Base-by-base conservation (phyloP, 805 yeast genomes). In the Lachancea kluyveri region DNA sequence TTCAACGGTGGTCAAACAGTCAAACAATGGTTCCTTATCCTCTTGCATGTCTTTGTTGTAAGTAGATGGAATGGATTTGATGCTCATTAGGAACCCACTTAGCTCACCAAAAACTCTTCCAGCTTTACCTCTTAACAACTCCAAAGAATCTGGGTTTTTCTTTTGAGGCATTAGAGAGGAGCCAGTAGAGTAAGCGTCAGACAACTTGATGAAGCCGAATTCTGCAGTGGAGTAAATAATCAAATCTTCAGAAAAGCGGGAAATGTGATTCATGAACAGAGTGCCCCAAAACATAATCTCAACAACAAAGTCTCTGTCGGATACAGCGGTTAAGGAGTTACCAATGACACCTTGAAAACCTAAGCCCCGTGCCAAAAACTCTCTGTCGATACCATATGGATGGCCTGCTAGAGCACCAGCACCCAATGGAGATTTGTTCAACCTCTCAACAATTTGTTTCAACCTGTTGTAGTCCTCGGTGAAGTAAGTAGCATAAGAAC, bases 341-440 rank as follows among this genome's bases (percentile, higher is more conserved):
- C 97, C 97, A 65, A 92, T 88, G 28, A 85, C 87, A 4, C 87
- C 79, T 34, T 68, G 62, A 49, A 92, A 92, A 0, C 90, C 94
- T 25, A 92, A 69, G 12, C 77, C 82, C 29, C 70, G 52, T 15
- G 96, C 95, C 44, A 92, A 61, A 50, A 64, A 87, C 56, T 90
- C 95, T 56, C 99, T 74, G 62, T 92, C 97, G 44, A 92, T 85
- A n/a, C 97, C 97, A 54, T 88, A 92, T 23, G 99, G 98, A 58
- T 92, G 98, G 36, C 99, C 99, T 12, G 99, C 98, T 40, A 92
- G 71, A 6, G 99, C 99, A 50, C 99, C 99, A 4, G 90, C 78
- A 34, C 99, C 99, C 40, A 92, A 70, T 26, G 99, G 99, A 21
- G 87, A 80, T 46, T 72, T 76, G 57, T 94, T 92, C 35, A 86